phyloP scores from a whole-genome alignment of 495 filamentous ascomycete genomes.

The Penicillium antarcticum region DNA sequence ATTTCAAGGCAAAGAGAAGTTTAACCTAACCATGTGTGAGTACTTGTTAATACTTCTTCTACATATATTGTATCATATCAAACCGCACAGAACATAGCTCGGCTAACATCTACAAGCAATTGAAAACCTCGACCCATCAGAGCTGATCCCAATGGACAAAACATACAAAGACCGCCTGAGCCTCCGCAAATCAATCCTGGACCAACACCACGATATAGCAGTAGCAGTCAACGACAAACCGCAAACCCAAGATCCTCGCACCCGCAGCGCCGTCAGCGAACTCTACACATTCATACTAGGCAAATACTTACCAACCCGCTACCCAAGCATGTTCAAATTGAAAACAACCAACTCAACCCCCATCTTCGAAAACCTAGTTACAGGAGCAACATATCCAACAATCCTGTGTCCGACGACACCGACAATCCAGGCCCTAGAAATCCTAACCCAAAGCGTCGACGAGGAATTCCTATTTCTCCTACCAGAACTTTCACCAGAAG shows the following conservation, averaged over 20 bases:
- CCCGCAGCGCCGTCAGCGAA: slow-evolving; percentile 53
- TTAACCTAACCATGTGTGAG: slow-evolving; percentile 71
- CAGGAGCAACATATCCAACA: slow-evolving; percentile 41
- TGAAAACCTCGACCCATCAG: slow-evolving; percentile 50
- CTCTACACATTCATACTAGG: slow-evolving; percentile 61
- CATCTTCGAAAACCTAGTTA: slow-evolving; percentile 44
- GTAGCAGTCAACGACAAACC: slow-evolving; percentile 36
- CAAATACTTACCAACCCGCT: slow-evolving; percentile 63
- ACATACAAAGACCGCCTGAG: slow-evolving; percentile 57
- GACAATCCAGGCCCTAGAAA: slow-evolving; percentile 17
- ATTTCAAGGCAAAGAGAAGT: slow-evolving; percentile 59
- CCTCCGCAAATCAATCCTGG: slow-evolving; percentile 50
- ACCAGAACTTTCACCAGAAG: slow-evolving; percentile 31
- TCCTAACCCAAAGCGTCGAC: slow-evolving; percentile 16
- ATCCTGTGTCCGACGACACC: slow-evolving; percentile 9
- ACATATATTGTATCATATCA: slow-evolving; percentile 1
- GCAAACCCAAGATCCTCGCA: slow-evolving; percentile 28
- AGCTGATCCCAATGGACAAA: slow-evolving; percentile 64
- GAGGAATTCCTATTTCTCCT: slow-evolving; percentile 71
- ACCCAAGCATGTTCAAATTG: slow-evolving; percentile 59
- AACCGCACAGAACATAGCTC: neutral
- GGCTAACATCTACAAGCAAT: slow-evolving; percentile 31
- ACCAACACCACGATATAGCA: slow-evolving; percentile 42
- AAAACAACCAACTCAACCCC: slow-evolving; percentile 18
- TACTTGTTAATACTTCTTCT: neutral